Percentiles rank a stretch among this genome's conserved stretches.
These are phyloP conservation scores for Daedalea quercina DNA, from an alignment of 768 basidiomycete species.

Conservation along the genomic window DNA sequence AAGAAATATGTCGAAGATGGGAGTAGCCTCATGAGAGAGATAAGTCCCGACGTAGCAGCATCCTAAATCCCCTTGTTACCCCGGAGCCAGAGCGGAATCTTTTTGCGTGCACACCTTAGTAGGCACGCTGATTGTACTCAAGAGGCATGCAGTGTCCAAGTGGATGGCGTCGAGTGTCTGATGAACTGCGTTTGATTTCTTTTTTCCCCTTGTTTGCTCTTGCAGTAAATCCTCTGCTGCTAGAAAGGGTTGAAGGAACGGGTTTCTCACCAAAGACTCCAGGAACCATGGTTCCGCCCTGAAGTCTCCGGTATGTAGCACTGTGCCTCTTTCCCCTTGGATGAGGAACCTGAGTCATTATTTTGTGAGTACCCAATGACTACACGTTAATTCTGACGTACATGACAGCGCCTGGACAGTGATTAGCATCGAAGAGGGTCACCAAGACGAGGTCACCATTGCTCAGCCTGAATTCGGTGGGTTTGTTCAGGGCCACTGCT, in stretches of 20 bases:
- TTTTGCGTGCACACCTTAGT: conserved; percentile 6
- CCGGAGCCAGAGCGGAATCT: neutral
- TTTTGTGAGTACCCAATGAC: neutral
- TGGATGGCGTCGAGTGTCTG: conserved; percentile 19
- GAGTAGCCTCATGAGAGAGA: conserved; percentile 63
- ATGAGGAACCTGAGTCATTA: conserved; percentile 64
- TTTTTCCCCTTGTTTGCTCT: neutral
- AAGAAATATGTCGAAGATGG: conserved; percentile 71
- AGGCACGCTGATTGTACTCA: conserved; percentile 10
- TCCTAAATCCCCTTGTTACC: conserved; percentile 34
- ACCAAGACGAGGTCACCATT: conserved; percentile 55
- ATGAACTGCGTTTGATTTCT: neutral
- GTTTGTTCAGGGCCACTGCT: conserved; percentile 53
- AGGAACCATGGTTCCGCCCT: conserved; percentile 83
- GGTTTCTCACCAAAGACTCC: conserved; percentile 58
- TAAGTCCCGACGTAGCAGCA: conserved; percentile 56
- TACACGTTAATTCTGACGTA: conserved; percentile 29
- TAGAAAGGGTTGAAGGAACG: conserved; percentile 67
- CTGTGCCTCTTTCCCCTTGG: conserved; percentile 57
- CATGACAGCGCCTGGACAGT: conserved; percentile 95
- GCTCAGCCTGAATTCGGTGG: conserved; percentile 54
- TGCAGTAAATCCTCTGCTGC: conserved; percentile 15
- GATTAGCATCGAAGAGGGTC: conserved; percentile 86
- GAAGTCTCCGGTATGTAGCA: conserved; percentile 93
- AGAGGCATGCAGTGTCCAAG: conserved; percentile 18